Conservation (phyloP, 768 basidiomycete species). For the Lyophyllum atratum region DNA sequence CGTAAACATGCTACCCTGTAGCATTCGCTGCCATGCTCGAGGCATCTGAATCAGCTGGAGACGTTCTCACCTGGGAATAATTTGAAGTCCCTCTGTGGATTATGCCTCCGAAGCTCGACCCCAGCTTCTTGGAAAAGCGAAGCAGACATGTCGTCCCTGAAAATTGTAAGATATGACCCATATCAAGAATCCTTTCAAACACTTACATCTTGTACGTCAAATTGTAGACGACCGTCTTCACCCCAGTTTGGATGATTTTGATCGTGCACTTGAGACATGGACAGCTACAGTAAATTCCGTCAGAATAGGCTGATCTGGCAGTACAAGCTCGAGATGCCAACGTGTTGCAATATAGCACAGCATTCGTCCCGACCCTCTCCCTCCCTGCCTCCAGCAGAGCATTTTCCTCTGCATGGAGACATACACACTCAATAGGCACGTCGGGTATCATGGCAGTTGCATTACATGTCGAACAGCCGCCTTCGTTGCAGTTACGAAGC, state of each 20-base stretch:
- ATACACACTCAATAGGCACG: constrained; percentile 78
- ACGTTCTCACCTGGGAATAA: constrained; percentile 9
- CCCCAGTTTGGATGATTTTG: constrained; percentile 95
- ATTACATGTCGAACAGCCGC: constrained; percentile 86
- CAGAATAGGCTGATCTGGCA: neutral
- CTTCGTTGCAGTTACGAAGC: constrained; percentile 85
- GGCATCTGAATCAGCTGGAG: neutral
- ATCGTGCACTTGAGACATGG: constrained; percentile 96
- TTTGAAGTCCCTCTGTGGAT: constrained; percentile 33
- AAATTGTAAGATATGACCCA: constrained; percentile 4
- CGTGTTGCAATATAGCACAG: constrained; percentile 99
- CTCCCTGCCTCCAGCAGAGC: constrained; percentile 92
- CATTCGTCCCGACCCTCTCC: constrained; percentile 79
- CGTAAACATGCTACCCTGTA: neutral
- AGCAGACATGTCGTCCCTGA: constrained; percentile 84
- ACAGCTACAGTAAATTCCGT: constrained; percentile 56
- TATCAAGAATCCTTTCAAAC: neutral
- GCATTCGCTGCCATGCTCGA: neutral
- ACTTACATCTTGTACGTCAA: constrained; percentile 93
- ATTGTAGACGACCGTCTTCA: constrained; percentile 92
- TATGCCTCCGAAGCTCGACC: constrained; percentile 74
- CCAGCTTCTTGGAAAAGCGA: constrained; percentile 78
- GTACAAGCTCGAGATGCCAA: constrained; percentile 37
- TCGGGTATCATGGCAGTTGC: constrained; percentile 45
- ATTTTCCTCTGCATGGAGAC: constrained; percentile 98